Base-by-base conservation (phyloP, 169 alveolate genomes). In the Plasmodium coatneyi region DNA sequence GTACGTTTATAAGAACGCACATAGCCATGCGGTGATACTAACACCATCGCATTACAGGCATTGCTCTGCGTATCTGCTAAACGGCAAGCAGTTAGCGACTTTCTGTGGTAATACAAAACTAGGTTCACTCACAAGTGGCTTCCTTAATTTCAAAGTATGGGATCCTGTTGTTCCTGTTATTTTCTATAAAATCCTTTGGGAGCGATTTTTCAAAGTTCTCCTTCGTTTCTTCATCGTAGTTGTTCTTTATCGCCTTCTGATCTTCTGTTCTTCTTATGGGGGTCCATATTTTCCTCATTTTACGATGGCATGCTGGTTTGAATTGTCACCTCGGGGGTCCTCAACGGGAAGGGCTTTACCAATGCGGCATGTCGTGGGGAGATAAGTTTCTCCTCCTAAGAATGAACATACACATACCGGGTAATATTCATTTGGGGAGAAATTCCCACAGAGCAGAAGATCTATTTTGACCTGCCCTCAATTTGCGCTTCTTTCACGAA, bases 241-340 rank as follows among this genome's bases (percentile, higher is more conserved):
- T 89, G 82, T 89, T 89, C 54, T 89, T 89, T 78, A 89, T 66
- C 49, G 43, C 71, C 72, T 89, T 89, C 71, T 89, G 94, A 56
- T 89, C 90, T 89, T 89, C 94, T 78, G 94, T 28, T 89, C 94
- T 89, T 89, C 94, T 89, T 89, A 89, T 89, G 34, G 94, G 94
- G 89, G 94, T 89, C 94, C 94, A 89, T 89, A 89, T 60, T 89
- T 89, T 89, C 81, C 94, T 89, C 94, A 89, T 89, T 89, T 89
- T 89, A 46, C 22, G 78, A 52, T 54, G 54, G 30, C 80, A 39
- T 83, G 49, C 7, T 83, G 49, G 30, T 66, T 71, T 16, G 52
- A 41, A 28, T 25, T 32, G 32, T 80, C 25, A 54, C 22, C 9
- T 49, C 36, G 4, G n/a, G 70, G 3, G 28, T 66, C 14, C 43